These are phyloP conservation scores for Microcos paniculata DNA, from an alignment of 345 rosid genomes.

Conservation along the genomic window DNA sequence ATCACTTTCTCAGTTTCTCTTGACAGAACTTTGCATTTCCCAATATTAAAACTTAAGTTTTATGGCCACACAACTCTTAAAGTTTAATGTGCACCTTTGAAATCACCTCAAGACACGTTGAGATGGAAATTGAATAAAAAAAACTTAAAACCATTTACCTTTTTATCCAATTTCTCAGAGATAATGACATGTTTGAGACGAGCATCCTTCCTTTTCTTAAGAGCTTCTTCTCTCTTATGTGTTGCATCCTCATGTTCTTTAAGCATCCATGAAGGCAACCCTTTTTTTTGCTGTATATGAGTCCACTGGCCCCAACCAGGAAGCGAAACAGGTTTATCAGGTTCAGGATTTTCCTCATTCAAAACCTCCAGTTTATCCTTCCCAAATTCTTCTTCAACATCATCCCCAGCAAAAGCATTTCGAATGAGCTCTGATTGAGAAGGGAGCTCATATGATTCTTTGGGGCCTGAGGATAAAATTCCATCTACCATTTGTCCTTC, in stretches of 20 bases:
- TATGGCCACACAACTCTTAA: background rate
- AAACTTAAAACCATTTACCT: conserved; percentile 42
- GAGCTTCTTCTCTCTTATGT: conserved; percentile 62
- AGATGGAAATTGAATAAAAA: conserved; percentile 4
- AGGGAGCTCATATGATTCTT: conserved; percentile 62
- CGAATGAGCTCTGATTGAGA: conserved; percentile 87
- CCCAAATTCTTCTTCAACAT: conserved; percentile 76
- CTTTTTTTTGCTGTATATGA: conserved; percentile 66
- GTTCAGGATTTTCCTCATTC: conserved; percentile 75
- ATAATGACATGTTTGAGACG: conserved; percentile 72
- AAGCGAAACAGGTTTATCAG: conserved; percentile 71
- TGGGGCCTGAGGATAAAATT: conserved; percentile 50
- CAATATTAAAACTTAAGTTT: background rate
- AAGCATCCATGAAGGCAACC: conserved; percentile 79
- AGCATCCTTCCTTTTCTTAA: conserved; percentile 84
- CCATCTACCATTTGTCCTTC: conserved; percentile 82
- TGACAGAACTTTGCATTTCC: background rate
- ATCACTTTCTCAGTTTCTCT: background rate
- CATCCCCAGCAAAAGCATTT: conserved; percentile 93
- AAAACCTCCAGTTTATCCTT: conserved; percentile 67
- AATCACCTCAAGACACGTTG: background rate
- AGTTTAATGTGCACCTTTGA: background rate
- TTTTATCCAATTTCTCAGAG: conserved; percentile 83
- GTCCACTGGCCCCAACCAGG: conserved; percentile 99
- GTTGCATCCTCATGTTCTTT: conserved; percentile 70